Evolutionary conservation across 805 yeast species (phyloP).

Genomic region (Yarrowia phangngaensis): DNA sequence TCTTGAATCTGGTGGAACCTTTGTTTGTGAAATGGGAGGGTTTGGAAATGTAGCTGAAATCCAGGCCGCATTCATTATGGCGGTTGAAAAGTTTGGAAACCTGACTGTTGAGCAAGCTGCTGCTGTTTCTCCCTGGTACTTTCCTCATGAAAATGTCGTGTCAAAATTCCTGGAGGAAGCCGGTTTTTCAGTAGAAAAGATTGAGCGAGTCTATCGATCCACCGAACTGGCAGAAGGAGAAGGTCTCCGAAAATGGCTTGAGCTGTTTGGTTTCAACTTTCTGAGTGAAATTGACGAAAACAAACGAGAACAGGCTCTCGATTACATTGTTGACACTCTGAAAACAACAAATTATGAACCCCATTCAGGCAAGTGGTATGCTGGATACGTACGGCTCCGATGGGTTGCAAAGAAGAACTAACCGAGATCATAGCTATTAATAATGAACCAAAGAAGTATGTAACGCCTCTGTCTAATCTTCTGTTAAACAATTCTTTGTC

Average conservation of each 20-base stretch:
- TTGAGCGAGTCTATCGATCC: slow-evolving; percentile 32
- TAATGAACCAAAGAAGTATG: too few species aligned
- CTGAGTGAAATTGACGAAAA: slow-evolving; percentile 23
- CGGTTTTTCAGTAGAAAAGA: slow-evolving; percentile 31
- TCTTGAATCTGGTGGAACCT: slow-evolving; percentile 30
- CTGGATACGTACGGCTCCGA: slow-evolving; percentile 31
- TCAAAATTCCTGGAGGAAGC: slow-evolving; percentile 29
- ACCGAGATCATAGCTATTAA: too few species aligned
- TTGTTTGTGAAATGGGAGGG: slow-evolving; percentile 34
- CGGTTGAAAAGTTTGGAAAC: slow-evolving; percentile 26
- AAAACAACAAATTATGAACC: slow-evolving; percentile 27
- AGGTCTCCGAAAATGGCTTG: slow-evolving; percentile 33
- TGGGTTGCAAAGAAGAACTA: slow-evolving; percentile 29
- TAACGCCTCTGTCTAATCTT: too few species aligned
- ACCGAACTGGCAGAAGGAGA: slow-evolving; percentile 29
- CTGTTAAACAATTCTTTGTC: too few species aligned
- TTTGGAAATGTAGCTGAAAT: slow-evolving; percentile 35
- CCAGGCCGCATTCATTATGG: slow-evolving; percentile 29
- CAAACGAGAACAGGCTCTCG: slow-evolving; percentile 22
- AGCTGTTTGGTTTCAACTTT: slow-evolving; percentile 34
- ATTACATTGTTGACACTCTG: slow-evolving; percentile 29
- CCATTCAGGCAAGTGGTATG: slow-evolving; percentile 29
- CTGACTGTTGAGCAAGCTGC: slow-evolving; percentile 27
- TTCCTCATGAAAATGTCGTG: slow-evolving; percentile 29
- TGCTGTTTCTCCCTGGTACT: slow-evolving; percentile 32